A percentile compares a stretch with the other conserved stretches of the same genome.
These are phyloP conservation scores for Aspergillus kassunensis DNA, from an alignment of 495 filamentous ascomycete species.

Conservation along the genomic window DNA sequence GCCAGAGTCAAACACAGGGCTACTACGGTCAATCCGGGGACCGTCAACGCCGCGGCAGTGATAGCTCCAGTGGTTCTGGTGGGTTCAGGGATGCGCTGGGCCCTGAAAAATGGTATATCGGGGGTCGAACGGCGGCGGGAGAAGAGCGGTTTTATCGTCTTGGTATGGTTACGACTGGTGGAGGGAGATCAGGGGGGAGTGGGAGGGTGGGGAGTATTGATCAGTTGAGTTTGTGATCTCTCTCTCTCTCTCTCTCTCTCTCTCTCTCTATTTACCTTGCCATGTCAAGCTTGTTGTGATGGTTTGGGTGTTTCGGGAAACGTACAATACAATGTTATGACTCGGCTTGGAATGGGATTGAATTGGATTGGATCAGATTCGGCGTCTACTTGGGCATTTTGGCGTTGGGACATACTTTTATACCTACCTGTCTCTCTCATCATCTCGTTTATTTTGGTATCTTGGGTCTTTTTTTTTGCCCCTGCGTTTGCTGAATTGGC, in stretches of 20 bases:
- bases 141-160: conserved; percentile 84
- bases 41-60: conserved; percentile 56
- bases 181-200: conserved; percentile 49
- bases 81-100: conserved; percentile 72
- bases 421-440: too few relatives aligned
- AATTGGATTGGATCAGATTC: not conserved
- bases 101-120: conserved; percentile 85
- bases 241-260: not conserved
- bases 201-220: conserved; percentile 58
- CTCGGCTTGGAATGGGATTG: not conserved
- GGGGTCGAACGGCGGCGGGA: conserved; percentile 75
- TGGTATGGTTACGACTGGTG: conserved; percentile 54
- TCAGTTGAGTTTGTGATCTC: conserved; percentile 54
- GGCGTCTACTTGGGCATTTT: conserved; percentile 3
- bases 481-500: not conserved
- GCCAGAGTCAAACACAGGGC: conserved; percentile 8
- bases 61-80: conserved; percentile 74
- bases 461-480: too few relatives aligned
- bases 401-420: not conserved
- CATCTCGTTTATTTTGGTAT: too few relatives aligned
- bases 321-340: not conserved
- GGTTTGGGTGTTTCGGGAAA: too few relatives aligned
- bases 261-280: not conserved
- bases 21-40: too few relatives aligned
- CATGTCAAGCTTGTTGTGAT: not conserved